Evolutionary conservation across 805 yeast species (phyloP).

Genomic region (Candida koratica): DNA sequence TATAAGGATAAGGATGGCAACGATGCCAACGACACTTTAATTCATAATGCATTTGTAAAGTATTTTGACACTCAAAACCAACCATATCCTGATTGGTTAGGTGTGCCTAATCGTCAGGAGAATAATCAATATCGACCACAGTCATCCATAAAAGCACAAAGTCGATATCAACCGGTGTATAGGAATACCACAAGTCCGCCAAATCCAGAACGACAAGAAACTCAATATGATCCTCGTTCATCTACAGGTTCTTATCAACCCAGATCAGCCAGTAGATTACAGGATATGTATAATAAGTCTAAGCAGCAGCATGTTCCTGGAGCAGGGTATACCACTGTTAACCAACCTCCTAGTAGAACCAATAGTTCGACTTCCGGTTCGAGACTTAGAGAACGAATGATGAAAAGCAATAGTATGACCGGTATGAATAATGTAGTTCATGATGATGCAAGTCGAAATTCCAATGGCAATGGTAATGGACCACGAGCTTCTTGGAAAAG

Average conservation of each 20-base stretch:
- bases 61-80: conserved; percentile 29
- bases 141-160: conserved; percentile 2
- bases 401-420: conserved; percentile 17
- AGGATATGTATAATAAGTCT: conserved; percentile 39
- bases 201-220: conserved; percentile 1
- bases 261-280: conserved; percentile 32
- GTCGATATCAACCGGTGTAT: conserved; percentile 26
- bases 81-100: conserved; percentile 45
- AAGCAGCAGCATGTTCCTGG: conserved; percentile 36
- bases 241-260: conserved; percentile 14
- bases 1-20: conserved; percentile 37
- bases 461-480: neutral
- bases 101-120: conserved; percentile 17
- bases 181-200: conserved; percentile 17
- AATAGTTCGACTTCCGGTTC: conserved; percentile 27
- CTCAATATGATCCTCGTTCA: conserved; percentile 3
- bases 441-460: conserved; percentile 5
- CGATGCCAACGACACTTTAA: conserved; percentile 35
- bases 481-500: conserved; percentile 11
- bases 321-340: conserved; percentile 23
- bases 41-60: conserved; percentile 42
- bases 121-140: neutral
- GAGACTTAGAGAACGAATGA: conserved; percentile 29
- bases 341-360: conserved; percentile 20
- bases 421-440: conserved; percentile 12